Percentiles rank a stretch among this genome's conserved stretches.
These are phyloP conservation scores for Monascus purpureus DNA, from an alignment of 495 filamentous ascomycete genomes.

Conservation along the genomic window DNA sequence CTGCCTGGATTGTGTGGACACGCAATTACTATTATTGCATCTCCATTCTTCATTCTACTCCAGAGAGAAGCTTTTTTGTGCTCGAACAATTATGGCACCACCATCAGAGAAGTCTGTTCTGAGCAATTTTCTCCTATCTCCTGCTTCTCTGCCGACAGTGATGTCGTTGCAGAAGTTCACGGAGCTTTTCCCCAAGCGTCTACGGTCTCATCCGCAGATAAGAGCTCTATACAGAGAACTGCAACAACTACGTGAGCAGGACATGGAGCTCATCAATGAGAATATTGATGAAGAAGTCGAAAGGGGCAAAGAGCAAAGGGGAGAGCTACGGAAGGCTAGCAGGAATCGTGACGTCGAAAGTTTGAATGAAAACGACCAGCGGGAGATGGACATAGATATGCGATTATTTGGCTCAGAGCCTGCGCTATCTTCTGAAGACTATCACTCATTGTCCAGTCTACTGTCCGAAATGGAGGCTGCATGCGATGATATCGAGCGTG, in stretches of 20 bases:
- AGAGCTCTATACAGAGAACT: slow-evolving; percentile 66
- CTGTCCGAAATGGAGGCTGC: slow-evolving; percentile 55
- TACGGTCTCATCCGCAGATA: slow-evolving; percentile 58
- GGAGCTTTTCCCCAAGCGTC: slow-evolving; percentile 56
- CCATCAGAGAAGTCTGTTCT: slow-evolving; percentile 61
- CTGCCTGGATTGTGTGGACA: no score
- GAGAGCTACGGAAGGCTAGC: slow-evolving; percentile 42
- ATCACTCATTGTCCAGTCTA: slow-evolving; percentile 51
- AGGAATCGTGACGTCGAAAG: slow-evolving; percentile 40
- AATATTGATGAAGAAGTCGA: slow-evolving; percentile 56
- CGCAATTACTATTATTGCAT: no score
- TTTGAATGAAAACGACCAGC: slow-evolving; percentile 41
- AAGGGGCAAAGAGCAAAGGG: slow-evolving; percentile 46
- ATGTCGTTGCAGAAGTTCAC: slow-evolving; percentile 64
- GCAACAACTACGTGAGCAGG: slow-evolving; percentile 52
- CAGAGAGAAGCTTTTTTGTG: no score
- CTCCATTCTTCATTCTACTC: no score
- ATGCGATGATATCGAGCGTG: slow-evolving; percentile 46
- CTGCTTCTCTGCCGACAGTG: slow-evolving; percentile 56
- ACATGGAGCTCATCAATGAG: slow-evolving; percentile 50
- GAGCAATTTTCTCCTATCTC: slow-evolving; percentile 61
- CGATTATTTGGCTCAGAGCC: slow-evolving; percentile 49
- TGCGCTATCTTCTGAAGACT: slow-evolving; percentile 17
- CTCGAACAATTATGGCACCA: no score
- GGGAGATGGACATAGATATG: slow-evolving; percentile 57